Conservation (phyloP, 192 early-diverging fungal genomes). For the Lunasporangiospora selenospora region DNA sequence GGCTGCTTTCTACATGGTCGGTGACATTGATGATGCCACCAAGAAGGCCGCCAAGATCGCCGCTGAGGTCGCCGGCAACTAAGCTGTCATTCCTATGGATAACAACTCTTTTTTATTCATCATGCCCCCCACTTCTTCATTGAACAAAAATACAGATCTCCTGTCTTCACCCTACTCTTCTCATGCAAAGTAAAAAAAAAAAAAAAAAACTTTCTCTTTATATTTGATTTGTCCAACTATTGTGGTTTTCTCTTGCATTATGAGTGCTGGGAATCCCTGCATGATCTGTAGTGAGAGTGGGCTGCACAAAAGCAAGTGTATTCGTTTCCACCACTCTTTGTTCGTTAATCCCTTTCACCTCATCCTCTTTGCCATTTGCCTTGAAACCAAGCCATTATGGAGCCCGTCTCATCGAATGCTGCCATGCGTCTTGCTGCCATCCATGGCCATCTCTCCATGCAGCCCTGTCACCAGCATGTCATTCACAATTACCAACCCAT, state of each 20-base stretch:
- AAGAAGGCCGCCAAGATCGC: conserved; percentile 74
- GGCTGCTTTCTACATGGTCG: conserved; percentile 8
- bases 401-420: conserved; percentile 22
- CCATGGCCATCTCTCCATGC: conserved; percentile 40
- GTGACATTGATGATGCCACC: neutral
- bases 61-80: conserved; percentile 50
- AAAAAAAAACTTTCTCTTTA: too few relatives aligned
- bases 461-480: conserved; percentile 33
- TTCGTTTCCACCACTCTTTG: neutral
- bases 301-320: too few relatives aligned
- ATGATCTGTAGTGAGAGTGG: too few relatives aligned
- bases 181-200: too few relatives aligned
- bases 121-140: neutral
- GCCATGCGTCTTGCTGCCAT: conserved; percentile 20
- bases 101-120: conserved; percentile 3
- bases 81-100: conserved; percentile 11
- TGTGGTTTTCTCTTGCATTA: too few relatives aligned
- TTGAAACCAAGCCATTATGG: conserved; percentile 6
- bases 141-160: conserved; percentile 16
- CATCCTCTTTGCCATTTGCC: neutral
- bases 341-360: neutral
- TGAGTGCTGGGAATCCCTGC: too few relatives aligned
- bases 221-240: too few relatives aligned
- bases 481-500: conserved; percentile 44
- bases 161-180: too few relatives aligned